Percentiles rank a stretch among this genome's conserved stretches.
Conservation (phyloP, 768 basidiomycete species). For the Suillus lakei region DNA sequence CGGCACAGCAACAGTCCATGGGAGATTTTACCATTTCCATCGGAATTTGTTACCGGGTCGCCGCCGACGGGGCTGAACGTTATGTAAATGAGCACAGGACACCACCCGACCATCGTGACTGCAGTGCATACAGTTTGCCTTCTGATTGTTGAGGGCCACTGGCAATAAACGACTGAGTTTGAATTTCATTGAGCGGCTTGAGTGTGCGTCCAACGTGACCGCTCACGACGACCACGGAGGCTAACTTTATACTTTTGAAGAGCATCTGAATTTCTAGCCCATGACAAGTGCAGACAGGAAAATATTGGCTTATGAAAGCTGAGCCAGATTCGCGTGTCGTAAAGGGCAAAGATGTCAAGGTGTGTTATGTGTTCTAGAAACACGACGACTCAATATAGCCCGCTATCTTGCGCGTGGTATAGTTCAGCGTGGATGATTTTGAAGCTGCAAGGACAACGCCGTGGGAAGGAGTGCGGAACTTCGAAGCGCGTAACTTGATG, state of each 20-base stretch:
- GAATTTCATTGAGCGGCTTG: not conserved
- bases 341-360: constrained; percentile 89
- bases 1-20: not conserved
- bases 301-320: constrained; percentile 80
- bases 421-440: constrained; percentile 91
- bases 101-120: not conserved
- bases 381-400: constrained; percentile 1
- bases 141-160: not conserved
- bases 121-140: too few relatives aligned
- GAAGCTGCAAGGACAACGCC: constrained; percentile 69
- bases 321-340: constrained; percentile 85
- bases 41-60: not conserved
- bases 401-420: constrained; percentile 4
- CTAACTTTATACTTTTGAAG: not conserved
- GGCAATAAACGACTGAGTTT: constrained; percentile 3
- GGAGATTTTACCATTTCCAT: not conserved
- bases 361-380: constrained; percentile 24
- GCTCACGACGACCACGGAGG: not conserved
- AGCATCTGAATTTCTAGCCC: not conserved
- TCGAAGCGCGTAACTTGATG: constrained; percentile 84
- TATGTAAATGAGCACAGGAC: constrained; percentile 1
- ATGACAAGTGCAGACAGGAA: constrained; percentile 14
- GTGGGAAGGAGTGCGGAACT: constrained; percentile 90
- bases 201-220: not conserved
- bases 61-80: not conserved